Evolutionary conservation across 2,329 filamentous ascomycete genomes (phyloP).

Genomic region (Ustilaginoidea virens): DNA sequence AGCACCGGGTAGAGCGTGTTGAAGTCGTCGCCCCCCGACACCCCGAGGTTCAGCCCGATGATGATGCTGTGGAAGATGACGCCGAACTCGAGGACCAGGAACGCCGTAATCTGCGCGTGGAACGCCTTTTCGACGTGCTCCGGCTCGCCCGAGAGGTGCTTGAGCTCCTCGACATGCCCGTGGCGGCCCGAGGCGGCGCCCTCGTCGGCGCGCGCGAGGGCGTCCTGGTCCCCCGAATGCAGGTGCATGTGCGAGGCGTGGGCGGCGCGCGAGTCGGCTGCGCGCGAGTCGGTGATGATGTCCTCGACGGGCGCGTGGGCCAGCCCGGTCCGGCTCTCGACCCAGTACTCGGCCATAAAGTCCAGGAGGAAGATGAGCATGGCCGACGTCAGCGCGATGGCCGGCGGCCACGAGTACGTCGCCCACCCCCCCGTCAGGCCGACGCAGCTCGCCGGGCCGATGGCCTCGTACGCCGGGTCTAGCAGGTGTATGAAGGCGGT

Average conservation of each 20-base stretch:
- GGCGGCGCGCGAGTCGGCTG: not conserved
- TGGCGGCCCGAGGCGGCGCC: too few relatives aligned
- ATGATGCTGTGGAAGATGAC: conserved; percentile 50
- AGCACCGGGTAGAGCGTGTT: conserved; percentile 41
- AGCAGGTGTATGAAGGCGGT: conserved; percentile 88
- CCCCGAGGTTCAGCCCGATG: conserved; percentile 46
- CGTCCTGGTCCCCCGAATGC: conserved; percentile 25
- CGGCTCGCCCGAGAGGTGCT: conserved; percentile 8
- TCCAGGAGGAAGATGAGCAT: conserved; percentile 35
- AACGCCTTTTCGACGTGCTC: conserved; percentile 6
- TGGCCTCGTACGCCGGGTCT: conserved; percentile 62
- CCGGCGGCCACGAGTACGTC: conserved; percentile 34
- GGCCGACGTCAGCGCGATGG: conserved; percentile 30
- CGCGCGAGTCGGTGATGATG: conserved; percentile 9
- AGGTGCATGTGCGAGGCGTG: conserved; percentile 19
- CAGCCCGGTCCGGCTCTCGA: conserved; percentile 28
- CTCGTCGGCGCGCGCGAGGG: conserved; percentile 1
- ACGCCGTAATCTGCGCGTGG: conserved; percentile 26
- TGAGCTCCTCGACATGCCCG: conserved; percentile 8
- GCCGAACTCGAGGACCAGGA: conserved; percentile 40
- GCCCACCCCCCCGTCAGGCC: conserved; percentile 35
- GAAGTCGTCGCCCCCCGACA: conserved; percentile 38
- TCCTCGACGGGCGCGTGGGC: conserved; percentile 10
- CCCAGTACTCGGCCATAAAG: conserved; percentile 32
- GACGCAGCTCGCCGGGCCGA: conserved; percentile 23